A percentile compares a stretch with the other conserved stretches of the same genome.
phyloP scores from a whole-genome alignment of 129 eudicot genomes.

The Flaveria sonorensis region DNA sequence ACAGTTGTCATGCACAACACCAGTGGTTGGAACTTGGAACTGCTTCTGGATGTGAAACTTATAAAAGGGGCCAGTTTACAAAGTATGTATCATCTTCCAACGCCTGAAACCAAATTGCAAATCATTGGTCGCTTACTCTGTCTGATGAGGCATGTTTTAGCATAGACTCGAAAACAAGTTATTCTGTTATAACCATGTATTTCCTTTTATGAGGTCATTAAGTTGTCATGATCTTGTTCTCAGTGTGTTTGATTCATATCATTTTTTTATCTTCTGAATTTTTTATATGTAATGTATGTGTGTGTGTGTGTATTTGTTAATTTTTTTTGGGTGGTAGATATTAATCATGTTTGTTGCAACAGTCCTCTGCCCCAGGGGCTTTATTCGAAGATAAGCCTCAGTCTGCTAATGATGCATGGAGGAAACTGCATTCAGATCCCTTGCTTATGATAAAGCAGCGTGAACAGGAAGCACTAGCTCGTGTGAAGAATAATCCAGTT shows the following conservation, averaged over 20 bases:
- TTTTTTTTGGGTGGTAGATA: neutral
- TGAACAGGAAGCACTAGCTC: conserved; percentile 93
- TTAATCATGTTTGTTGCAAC: conserved; percentile 36
- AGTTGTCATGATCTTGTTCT: neutral
- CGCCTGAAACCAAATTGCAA: conserved; percentile 2
- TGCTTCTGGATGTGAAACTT: conserved; percentile 9
- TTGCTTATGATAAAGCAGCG: conserved; percentile 84
- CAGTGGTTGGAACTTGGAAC: neutral
- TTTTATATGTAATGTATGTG: neutral
- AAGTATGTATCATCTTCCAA: conserved; percentile 15
- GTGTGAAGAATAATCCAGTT: conserved; percentile 82
- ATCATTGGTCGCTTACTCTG: neutral
- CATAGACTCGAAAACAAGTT: neutral
- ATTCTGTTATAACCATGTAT: neutral
- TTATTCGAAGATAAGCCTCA: conserved; percentile 94
- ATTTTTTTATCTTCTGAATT: neutral
- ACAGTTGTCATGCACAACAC: conserved; percentile 8
- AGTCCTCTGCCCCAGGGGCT: conserved; percentile 69
- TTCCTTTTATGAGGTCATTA: neutral
- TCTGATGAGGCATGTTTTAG: neutral
- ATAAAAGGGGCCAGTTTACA: neutral
- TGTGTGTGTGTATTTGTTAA: neutral
- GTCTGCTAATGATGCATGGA: conserved; percentile 97
- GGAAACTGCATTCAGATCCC: conserved; percentile 92
- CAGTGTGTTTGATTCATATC: neutral